A percentile compares a stretch with the other conserved stretches of the same genome.
phyloP scores from a whole-genome alignment of 805 yeast genomes.

The Candida ascalaphidarum region DNA sequence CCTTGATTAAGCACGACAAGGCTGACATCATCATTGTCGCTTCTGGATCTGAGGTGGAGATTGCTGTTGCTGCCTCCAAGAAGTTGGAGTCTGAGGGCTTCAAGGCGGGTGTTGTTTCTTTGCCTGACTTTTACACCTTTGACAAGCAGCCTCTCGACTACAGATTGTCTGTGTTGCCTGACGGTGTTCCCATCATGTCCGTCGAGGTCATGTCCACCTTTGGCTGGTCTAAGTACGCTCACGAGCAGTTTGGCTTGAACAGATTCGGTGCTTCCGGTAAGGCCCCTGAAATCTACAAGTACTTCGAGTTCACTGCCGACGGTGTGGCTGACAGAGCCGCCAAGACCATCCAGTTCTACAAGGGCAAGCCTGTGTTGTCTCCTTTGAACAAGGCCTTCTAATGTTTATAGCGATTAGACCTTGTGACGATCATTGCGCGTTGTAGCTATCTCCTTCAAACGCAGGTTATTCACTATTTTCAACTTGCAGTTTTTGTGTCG shows the following conservation, averaged over 20 bases:
- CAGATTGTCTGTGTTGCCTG: conserved; percentile 83
- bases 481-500: too few species aligned
- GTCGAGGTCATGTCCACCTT: conserved; percentile 87
- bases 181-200: conserved; percentile 86
- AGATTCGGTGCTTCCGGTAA: conserved; percentile 97
- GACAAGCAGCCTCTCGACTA: conserved; percentile 77
- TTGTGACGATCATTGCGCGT: too few species aligned
- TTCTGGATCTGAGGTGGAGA: conserved; percentile 90
- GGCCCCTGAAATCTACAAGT: conserved; percentile 72
- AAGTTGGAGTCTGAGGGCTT: conserved; percentile 55
- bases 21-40: conserved; percentile 70
- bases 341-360: conserved; percentile 73
- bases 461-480: too few species aligned
- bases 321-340: conserved; percentile 83
- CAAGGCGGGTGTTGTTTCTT: conserved; percentile 76
- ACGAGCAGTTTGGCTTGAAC: conserved; percentile 92
- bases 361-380: conserved; percentile 62
- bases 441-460: too few species aligned
- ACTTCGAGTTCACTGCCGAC: conserved; percentile 86
- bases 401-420: too few species aligned
- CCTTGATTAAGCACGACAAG: conserved; percentile 47
- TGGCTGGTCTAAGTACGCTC: conserved; percentile 94
- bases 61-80: conserved; percentile 79
- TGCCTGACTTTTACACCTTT: conserved; percentile 90
- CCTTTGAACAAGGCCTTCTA: conserved; percentile 78